Conservation (phyloP, 176 grass and related monocot species). For the Musa acuminata region DNA sequence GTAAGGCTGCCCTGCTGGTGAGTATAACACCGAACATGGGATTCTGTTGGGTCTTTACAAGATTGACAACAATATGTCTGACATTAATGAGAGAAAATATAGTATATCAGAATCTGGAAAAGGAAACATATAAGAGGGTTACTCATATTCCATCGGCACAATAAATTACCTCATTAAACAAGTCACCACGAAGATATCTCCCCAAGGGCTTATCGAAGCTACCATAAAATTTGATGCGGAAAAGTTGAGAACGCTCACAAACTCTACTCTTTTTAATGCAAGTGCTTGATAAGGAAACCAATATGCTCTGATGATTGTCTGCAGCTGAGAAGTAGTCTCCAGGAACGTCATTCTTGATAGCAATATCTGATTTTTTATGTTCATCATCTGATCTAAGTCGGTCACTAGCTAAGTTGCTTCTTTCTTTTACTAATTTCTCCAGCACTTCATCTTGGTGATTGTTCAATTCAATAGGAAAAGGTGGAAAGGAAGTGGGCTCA, state of each 20-base stretch:
- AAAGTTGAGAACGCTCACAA: slow-evolving; percentile 50
- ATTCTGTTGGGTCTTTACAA: slow-evolving; percentile 73
- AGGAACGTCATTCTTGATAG: slow-evolving; percentile 33
- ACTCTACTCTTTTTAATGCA: slow-evolving; percentile 52
- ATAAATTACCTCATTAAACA: slow-evolving; percentile 77
- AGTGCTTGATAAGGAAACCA: slow-evolving; percentile 76
- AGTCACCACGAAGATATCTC: slow-evolving; percentile 74
- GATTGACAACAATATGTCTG: slow-evolving; percentile 57
- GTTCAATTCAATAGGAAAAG: slow-evolving; percentile 11
- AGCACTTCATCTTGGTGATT: slow-evolving; percentile 15
- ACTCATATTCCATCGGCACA: background rate
- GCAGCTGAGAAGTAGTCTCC: slow-evolving; percentile 41
- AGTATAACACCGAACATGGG: slow-evolving; percentile 78
- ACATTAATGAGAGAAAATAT: slow-evolving; percentile 14
- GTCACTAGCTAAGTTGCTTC: slow-evolving; percentile 41
- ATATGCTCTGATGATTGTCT: slow-evolving; percentile 66
- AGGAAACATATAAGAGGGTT: background rate
- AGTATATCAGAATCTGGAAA: background rate
- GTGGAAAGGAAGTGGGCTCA: background rate
- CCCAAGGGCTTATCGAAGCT: slow-evolving; percentile 87
- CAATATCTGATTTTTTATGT: slow-evolving; percentile 23
- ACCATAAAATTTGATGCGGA: slow-evolving; percentile 88
- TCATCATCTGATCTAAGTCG: slow-evolving; percentile 52
- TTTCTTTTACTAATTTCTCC: slow-evolving; percentile 20
- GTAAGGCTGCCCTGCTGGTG: slow-evolving; percentile 72